Conservation (phyloP, 257 asterid genomes). For the Primulina tabacum region DNA sequence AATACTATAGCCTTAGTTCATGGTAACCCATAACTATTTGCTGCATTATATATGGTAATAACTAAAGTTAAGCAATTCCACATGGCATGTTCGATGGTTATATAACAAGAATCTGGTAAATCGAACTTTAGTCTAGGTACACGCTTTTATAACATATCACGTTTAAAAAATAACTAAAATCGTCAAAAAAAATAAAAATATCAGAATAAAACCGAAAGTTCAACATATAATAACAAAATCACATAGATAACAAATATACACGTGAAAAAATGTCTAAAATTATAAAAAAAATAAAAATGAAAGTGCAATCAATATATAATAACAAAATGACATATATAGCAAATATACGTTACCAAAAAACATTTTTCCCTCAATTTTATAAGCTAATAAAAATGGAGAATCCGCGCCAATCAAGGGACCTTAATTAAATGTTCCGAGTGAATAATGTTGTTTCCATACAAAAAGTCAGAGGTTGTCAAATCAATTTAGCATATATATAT, state of each 20-base stretch:
- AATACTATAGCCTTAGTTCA: constrained; percentile 11
- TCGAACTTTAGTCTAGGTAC: background rate
- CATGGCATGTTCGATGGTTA: background rate
- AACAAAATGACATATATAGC: no score
- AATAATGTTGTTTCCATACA: background rate
- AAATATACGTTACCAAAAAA: no score
- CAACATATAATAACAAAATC: no score
- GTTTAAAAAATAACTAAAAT: no score
- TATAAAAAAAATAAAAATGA: no score
- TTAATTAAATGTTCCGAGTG: background rate
- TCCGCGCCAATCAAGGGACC: background rate
- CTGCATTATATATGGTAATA: background rate
- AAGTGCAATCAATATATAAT: no score
- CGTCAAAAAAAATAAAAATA: no score
- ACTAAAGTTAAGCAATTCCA: constrained; percentile 18
- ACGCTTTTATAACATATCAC: background rate
- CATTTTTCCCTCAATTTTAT: no score
- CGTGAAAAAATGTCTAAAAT: no score
- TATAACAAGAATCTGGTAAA: background rate
- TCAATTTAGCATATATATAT: background rate
- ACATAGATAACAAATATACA: no score
- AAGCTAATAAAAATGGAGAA: background rate
- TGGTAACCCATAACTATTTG: constrained; percentile 23
- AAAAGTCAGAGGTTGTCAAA: background rate
- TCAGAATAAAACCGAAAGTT: no score